These are phyloP conservation scores for Primulina eburnea DNA, from an alignment of 257 asterid genomes.

Conservation along the genomic window DNA sequence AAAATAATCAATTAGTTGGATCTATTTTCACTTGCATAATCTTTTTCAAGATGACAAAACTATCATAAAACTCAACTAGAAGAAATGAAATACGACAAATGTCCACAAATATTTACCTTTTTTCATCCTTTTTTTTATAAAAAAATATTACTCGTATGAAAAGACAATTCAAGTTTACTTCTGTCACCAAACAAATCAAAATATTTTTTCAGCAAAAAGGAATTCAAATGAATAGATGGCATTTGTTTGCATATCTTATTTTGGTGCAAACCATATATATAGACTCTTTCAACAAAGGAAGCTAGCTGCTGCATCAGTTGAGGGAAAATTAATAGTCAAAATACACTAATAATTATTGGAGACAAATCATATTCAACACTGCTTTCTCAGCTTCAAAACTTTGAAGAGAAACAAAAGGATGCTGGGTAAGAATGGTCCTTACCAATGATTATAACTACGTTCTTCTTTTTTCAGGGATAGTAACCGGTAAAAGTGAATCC, in stretches of 20 bases:
- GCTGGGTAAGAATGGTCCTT: constrained; percentile 22
- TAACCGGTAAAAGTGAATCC: constrained; percentile 91
- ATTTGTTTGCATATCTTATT: not conserved
- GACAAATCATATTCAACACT: constrained; percentile 29
- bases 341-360: constrained; percentile 19
- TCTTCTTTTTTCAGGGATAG: constrained; percentile 51
- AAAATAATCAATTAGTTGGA: too few relatives aligned
- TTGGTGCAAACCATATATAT: not conserved
- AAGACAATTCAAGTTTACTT: not conserved
- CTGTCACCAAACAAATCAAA: not conserved
- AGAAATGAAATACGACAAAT: not conserved
- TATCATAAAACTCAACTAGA: not conserved
- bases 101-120: not conserved
- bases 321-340: constrained; percentile 25
- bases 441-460: constrained; percentile 15
- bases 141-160: not conserved
- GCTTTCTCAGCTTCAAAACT: constrained; percentile 44
- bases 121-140: not conserved
- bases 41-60: too few relatives aligned
- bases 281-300: not conserved
- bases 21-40: not conserved
- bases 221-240: not conserved
- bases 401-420: constrained; percentile 40
- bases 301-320: not conserved
- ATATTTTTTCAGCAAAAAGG: not conserved